Evolutionary conservation across 176 grass and related monocot genomes (phyloP).

Genomic region (Guadua angustifolia): DNA sequence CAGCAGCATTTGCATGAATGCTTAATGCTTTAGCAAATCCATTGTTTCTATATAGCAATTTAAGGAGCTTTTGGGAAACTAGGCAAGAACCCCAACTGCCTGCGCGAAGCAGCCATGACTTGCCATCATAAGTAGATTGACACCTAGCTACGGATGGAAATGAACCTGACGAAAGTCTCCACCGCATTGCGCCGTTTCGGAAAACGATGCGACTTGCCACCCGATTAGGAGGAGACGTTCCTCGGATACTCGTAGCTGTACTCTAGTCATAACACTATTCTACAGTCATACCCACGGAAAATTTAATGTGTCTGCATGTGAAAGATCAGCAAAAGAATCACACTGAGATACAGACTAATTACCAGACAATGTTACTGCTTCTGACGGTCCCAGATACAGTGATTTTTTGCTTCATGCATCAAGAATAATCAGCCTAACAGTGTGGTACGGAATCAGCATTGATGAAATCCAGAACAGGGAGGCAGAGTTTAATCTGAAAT

Average conservation of each 20-base stretch:
- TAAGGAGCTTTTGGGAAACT: neutral
- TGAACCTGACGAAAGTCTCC: neutral
- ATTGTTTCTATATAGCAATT: neutral
- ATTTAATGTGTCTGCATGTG: neutral
- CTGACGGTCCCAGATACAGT: neutral
- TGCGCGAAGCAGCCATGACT: neutral
- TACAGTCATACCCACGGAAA: neutral
- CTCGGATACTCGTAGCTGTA: conserved; percentile 42
- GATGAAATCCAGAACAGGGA: conserved; percentile 30
- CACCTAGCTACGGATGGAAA: neutral
- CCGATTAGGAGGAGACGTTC: conserved; percentile 35
- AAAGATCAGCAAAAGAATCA: conserved; percentile 10
- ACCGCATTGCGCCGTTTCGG: neutral
- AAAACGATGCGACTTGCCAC: conserved; percentile 35
- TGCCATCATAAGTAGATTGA: neutral
- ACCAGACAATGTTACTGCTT: conserved; percentile 1
- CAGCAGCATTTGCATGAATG: neutral
- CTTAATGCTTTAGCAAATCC: neutral
- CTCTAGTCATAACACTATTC: neutral
- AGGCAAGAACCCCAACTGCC: neutral
- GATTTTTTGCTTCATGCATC: neutral
- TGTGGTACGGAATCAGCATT: neutral
- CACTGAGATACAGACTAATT: neutral
- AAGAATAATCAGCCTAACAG: neutral
- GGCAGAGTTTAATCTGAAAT: conserved; percentile 40